Conservation (phyloP, 2,329 filamentous ascomycete species). For the Trichophyton mentagrophytes region DNA sequence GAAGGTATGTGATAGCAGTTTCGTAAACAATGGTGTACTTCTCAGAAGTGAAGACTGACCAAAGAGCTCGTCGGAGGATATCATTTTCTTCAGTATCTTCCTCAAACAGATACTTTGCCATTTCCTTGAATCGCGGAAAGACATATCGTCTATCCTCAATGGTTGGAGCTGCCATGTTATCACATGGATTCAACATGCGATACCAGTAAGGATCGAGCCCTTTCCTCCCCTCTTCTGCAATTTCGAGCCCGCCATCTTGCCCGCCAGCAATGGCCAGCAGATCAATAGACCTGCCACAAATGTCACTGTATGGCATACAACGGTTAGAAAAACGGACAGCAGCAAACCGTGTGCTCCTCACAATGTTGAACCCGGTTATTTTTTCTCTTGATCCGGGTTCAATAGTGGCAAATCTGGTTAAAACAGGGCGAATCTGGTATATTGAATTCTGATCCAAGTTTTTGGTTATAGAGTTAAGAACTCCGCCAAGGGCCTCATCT, state of each 20-base stretch:
- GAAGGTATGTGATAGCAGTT: conserved; percentile 56
- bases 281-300: conserved; percentile 75
- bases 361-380: conserved; percentile 31
- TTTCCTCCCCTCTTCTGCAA: conserved; percentile 78
- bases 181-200: conserved; percentile 44
- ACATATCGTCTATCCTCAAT: conserved; percentile 32
- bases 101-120: conserved; percentile 19
- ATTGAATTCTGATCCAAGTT: conserved; percentile 30
- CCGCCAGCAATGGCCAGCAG: conserved; percentile 63
- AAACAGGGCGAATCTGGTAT: conserved; percentile 40
- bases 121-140: conserved; percentile 28
- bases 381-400: conserved; percentile 28
- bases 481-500: conserved; percentile 71
- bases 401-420: conserved; percentile 56
- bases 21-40: conserved; percentile 36
- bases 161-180: conserved; percentile 30
- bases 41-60: not conserved
- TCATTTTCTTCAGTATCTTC: not conserved
- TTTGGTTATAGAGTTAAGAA: conserved; percentile 49
- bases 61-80: conserved; percentile 2
- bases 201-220: conserved; percentile 74
- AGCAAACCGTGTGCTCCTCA: conserved; percentile 67
- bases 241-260: conserved; percentile 59
- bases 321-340: conserved; percentile 82
- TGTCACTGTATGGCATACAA: conserved; percentile 67